Conservation (phyloP, 2,329 filamentous ascomycete species). For the Fusarium sarcochroum region DNA sequence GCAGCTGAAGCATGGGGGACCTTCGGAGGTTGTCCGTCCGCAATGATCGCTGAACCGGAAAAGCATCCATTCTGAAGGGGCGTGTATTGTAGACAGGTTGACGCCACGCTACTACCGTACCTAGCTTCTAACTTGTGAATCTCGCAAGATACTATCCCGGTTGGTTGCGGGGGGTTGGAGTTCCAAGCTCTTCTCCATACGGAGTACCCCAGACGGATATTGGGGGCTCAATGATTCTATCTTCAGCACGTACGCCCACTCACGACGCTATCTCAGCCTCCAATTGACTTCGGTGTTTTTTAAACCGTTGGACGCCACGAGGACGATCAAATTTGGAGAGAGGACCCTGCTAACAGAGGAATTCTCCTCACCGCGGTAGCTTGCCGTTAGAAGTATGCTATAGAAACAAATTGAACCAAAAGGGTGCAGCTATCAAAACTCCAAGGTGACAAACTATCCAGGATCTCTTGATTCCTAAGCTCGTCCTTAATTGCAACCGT, state of each 20-base stretch:
- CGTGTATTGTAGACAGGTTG: conserved; percentile 14
- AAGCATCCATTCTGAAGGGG: conserved; percentile 26
- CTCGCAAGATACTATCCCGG: conserved; percentile 31
- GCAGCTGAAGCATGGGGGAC: conserved; percentile 27
- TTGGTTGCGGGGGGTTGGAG: conserved; percentile 14
- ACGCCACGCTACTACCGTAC: conserved; percentile 20
- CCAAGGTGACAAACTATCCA: background rate
- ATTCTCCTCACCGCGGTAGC: background rate
- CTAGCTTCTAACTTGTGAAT: conserved; percentile 13
- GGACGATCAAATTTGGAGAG: background rate
- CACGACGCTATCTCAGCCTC: background rate
- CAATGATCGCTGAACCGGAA: conserved; percentile 7
- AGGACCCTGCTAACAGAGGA: background rate
- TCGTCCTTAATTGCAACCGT: conserved; percentile 10
- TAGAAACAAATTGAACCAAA: background rate
- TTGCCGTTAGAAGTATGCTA: background rate
- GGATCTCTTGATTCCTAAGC: conserved; percentile 5
- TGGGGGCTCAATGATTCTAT: conserved; percentile 10
- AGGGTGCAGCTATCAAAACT: conserved; percentile 15
- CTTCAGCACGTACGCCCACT: background rate
- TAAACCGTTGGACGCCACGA: conserved; percentile 4
- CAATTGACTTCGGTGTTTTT: conserved; percentile 7
- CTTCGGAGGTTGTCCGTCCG: conserved; percentile 42
- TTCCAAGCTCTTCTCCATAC: conserved; percentile 22
- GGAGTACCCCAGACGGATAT: conserved; percentile 30